Evolutionary conservation across 2,329 filamentous ascomycete genomes (phyloP), one percentile per base, ranked within the genome.

Genomic region (Paraconiothyrium sp.): DNA sequence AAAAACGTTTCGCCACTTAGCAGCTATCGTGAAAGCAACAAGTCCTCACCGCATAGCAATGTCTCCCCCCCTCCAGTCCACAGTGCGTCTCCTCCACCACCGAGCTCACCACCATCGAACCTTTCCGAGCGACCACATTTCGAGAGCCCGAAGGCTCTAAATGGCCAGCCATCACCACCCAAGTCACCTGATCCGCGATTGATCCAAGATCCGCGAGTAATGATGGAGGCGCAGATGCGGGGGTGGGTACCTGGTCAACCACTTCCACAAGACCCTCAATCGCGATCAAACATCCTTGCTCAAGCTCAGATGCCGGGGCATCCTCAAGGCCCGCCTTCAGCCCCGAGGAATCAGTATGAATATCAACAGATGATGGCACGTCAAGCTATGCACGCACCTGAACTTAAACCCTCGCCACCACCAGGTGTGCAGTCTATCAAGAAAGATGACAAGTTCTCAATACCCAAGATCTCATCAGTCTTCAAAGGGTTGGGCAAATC

Each of bases 401-500:
- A 47, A 11, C 46, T 56, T n/a, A 56, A 56, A 22, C 20, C 43
- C 5, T 37, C 67, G 14, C 55, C 58, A 11, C 57, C 58, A 11
- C 50, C 63, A 13, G 54, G 13, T 8, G 59, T 68, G 9, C 76
- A 81, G 14, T 41, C 55, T 34, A 37, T 55, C 5, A 70, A 63
- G 24, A 63, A 60, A 43, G 67, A 73, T 14, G 71, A 71, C 27
- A 76, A 76, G 58, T 32, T 58, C 13, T 68, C 69, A 9, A 72
- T 68, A 27, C 71, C 72, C 22, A 74, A 69, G 34, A 46, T 77
- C n/a, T 66, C 71, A 16, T 74, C 71, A n/a, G 69, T 87, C n/a
- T 83, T 88, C 64, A 86, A 84, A 64, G 65, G 59, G 16, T 58
- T 77, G 27, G 74, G 71, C 49, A 74, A 73, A 54, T 59, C 63